Evolutionary conservation across 495 filamentous ascomycete genomes (phyloP), one percentile per base, ranked within the genome.

Genomic region (Neurospora tetrasperma): DNA sequence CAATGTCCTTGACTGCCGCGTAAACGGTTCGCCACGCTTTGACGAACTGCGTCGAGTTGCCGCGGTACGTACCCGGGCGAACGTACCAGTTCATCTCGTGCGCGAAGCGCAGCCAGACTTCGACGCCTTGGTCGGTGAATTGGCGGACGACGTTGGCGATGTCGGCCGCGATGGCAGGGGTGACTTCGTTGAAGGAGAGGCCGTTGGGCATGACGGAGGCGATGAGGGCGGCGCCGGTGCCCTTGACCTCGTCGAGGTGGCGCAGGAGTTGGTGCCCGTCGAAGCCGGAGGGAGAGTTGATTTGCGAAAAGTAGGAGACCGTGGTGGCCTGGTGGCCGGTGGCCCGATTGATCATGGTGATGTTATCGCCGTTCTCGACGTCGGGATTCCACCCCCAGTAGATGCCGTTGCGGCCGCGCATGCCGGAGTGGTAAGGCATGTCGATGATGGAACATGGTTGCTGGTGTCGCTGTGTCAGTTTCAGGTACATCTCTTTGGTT

Each of bases 21-120:
- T 75, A 69, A 7, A 75, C 54, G 7, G 42, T 72, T 3, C 48
- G 59, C 71, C 73, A 75, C 42, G 73, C 73, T 7, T 48, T 62
- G 62, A 70, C 41, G 73, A 75, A 75, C 20, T 75, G 41, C 0
- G 62, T 68, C 8, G 54, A 70, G 42, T 42, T 71, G 41, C 71
- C 73, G 42, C 44, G 14, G 41, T 75, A 75, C 16, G 73, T 75
- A 6, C 71, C 73, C 23, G 41, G 35, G 7, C 20, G 35, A 12
- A 72, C 70, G 68, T 75, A 75, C 59, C 43, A 75, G 68, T 75
- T 73, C 68, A 75, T 72, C 73, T 75, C 73, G 43, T 75, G 73
- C 8, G 62, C 71, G 68, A 72, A 75, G 38, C 73, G 71, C 48
- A 73, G 73, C 68, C 73, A 73, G 18, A 75, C 73, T 42, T 75